These are phyloP conservation scores for Cornus kousa DNA, from an alignment of 148 eudicot species.

Conservation along the genomic window DNA sequence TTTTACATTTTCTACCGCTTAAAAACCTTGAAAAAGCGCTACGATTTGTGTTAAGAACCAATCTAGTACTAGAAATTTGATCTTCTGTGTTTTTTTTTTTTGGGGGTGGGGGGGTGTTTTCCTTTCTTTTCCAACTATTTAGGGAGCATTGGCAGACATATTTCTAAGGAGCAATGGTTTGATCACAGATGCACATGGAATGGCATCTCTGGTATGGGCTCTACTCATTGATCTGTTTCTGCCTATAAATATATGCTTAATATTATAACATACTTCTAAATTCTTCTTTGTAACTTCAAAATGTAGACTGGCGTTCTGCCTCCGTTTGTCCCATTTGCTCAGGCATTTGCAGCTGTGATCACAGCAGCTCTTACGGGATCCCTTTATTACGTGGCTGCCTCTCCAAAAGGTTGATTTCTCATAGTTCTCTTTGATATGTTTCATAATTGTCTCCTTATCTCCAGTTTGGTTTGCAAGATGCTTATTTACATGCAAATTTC, in stretches of 20 bases:
- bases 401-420: constrained; percentile 72
- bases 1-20: neutral
- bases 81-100: neutral
- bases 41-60: neutral
- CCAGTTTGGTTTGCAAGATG: neutral
- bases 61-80: neutral
- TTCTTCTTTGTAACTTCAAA: neutral
- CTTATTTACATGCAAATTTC: neutral
- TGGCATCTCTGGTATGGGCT: constrained; percentile 77
- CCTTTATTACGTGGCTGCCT: constrained; percentile 88
- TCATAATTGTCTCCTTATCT: neutral
- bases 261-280: neutral
- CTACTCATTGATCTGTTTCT: neutral
- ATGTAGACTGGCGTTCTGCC: constrained; percentile 85
- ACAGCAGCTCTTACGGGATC: constrained; percentile 97
- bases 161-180: constrained; percentile 72
- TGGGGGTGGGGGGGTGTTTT: no score
- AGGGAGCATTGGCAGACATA: constrained; percentile 93
- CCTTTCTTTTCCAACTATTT: neutral
- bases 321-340: constrained; percentile 96
- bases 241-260: neutral
- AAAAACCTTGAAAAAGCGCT: neutral
- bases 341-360: constrained; percentile 95
- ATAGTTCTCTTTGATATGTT: neutral
- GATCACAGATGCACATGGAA: constrained; percentile 72